Evolutionary conservation across 495 filamentous ascomycete species (phyloP).

Genomic region (Elaphomyces granulatus): DNA sequence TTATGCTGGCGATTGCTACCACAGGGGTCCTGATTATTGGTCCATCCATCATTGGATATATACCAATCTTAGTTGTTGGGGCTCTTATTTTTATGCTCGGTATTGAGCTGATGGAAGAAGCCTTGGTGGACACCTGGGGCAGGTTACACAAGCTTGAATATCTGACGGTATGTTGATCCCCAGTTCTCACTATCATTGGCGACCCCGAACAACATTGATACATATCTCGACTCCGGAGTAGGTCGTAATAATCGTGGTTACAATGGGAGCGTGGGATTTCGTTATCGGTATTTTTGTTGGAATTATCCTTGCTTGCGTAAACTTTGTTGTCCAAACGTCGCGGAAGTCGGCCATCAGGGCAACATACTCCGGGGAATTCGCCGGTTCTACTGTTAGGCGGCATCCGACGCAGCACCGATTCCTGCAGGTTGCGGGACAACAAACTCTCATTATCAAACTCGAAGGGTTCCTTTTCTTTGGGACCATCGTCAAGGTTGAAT

Average conservation of each 20-base stretch:
- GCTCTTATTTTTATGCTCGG: slow-evolving; percentile 87
- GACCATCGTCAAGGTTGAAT: slow-evolving; percentile 87
- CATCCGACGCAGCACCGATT: slow-evolving; percentile 83
- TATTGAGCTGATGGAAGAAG: slow-evolving; percentile 78
- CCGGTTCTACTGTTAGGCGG: slow-evolving; percentile 79
- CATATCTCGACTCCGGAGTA: too few species aligned
- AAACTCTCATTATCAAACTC: slow-evolving; percentile 81
- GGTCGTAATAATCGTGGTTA: slow-evolving; percentile 81
- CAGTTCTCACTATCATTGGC: too few species aligned
- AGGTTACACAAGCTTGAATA: slow-evolving; percentile 80
- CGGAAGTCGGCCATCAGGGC: slow-evolving; percentile 74
- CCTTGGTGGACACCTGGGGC: slow-evolving; percentile 73
- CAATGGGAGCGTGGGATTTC: slow-evolving; percentile 95
- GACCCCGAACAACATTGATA: too few species aligned
- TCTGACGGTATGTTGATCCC: slow-evolving; percentile 47
- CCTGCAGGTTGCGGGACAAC: slow-evolving; percentile 66
- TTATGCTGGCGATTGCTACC: slow-evolving; percentile 73
- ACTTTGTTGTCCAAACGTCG: slow-evolving; percentile 81
- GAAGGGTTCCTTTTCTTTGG: slow-evolving; percentile 92
- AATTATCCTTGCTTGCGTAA: slow-evolving; percentile 81
- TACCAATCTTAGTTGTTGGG: slow-evolving; percentile 93
- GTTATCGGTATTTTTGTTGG: slow-evolving; percentile 85
- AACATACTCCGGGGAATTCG: slow-evolving; percentile 70
- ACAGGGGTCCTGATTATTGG: slow-evolving; percentile 70
- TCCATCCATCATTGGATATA: slow-evolving; percentile 77